Evolutionary conservation across 1,284 basidiomycete genomes (phyloP).

Genomic region (Inonotus obliquus): DNA sequence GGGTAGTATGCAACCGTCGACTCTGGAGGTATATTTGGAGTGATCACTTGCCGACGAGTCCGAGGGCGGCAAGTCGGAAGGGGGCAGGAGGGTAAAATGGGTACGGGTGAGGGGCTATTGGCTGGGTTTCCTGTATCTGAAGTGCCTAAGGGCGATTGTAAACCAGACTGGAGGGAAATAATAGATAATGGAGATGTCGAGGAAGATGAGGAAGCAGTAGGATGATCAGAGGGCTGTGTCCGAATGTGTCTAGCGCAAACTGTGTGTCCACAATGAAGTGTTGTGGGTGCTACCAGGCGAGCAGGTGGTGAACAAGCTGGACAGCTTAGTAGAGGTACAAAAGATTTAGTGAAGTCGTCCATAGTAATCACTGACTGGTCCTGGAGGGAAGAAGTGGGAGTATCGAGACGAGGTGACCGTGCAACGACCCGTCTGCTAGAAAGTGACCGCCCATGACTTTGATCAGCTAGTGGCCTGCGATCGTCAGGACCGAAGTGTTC

Average conservation of each 20-base stretch:
- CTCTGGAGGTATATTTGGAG: conserved; percentile 29
- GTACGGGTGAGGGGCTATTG: conserved; percentile 17
- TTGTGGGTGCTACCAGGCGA: conserved; percentile 40
- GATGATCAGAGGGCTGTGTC: conserved; percentile 26
- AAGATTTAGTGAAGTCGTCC: background rate
- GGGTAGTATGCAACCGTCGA: conserved; percentile 33
- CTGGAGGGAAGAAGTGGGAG: background rate
- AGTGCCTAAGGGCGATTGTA: conserved; percentile 15
- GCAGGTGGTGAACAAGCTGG: conserved; percentile 35
- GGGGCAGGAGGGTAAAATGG: conserved; percentile 31
- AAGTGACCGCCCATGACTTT: background rate
- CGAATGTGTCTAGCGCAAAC: conserved; percentile 39
- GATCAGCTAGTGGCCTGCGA: background rate
- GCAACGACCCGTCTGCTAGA: too few species aligned
- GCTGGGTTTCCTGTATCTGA: background rate
- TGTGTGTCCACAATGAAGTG: conserved; percentile 54
- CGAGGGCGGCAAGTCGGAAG: conserved; percentile 29
- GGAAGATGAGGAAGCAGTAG: conserved; percentile 31
- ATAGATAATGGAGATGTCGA: conserved; percentile 27
- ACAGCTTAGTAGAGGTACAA: conserved; percentile 33
- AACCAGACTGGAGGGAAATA: conserved; percentile 9
- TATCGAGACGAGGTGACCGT: background rate
- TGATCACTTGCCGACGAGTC: conserved; percentile 18
- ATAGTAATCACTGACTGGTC: background rate
- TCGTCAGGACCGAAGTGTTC: background rate